Percentiles rank a stretch among this genome's conserved stretches.
Conservation (phyloP, 306 rosid species). For the Pyrus betulifolia region DNA sequence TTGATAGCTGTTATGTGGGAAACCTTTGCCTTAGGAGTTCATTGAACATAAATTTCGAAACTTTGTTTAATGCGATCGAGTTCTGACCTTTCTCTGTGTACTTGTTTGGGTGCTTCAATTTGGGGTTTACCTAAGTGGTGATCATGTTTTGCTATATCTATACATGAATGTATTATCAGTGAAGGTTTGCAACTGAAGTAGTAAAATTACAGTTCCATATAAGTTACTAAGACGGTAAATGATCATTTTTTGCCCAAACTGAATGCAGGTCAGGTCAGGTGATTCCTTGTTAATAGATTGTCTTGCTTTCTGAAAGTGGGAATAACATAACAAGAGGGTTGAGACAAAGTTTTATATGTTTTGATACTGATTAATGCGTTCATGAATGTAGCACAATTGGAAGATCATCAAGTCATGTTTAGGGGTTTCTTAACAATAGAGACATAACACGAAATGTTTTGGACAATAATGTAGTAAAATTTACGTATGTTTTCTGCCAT, state of each 20-base stretch:
- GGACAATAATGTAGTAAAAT: background rate
- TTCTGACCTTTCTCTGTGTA: conserved; percentile 2
- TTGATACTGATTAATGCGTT: background rate
- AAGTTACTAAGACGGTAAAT: background rate
- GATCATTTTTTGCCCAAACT: background rate
- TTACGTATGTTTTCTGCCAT: too few species aligned
- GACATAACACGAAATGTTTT: background rate
- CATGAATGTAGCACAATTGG: background rate
- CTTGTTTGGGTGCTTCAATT: conserved; percentile 9
- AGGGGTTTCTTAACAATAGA: background rate
- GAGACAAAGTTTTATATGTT: background rate
- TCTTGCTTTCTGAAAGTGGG: background rate
- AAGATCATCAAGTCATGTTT: background rate
- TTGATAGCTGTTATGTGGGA: background rate
- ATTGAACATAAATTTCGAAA: background rate
- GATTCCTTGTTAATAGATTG: background rate
- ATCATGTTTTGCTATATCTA: background rate
- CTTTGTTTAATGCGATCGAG: background rate
- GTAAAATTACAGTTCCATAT: background rate
- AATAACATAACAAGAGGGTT: background rate
- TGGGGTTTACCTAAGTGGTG: conserved; percentile 8
- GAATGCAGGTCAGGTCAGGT: background rate
- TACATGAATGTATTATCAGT: background rate
- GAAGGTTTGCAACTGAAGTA: background rate
- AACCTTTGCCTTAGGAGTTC: background rate